phyloP scores from a whole-genome alignment of 768 basidiomycete genomes.

The Hortiboletus flavorubellus region DNA sequence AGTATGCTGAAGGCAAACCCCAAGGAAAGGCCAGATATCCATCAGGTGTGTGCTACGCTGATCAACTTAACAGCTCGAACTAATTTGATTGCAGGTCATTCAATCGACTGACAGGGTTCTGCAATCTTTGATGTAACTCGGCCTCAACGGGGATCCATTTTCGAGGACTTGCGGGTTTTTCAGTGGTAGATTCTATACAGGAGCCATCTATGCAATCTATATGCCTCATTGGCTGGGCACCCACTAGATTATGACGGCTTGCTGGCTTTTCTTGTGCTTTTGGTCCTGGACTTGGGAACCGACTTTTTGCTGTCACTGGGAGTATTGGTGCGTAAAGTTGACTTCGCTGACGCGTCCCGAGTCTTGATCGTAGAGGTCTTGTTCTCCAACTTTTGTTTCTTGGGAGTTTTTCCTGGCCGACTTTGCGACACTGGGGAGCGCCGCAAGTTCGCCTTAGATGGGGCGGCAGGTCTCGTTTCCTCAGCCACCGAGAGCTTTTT shows the following conservation, averaged over 20 bases:
- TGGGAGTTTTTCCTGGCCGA: conserved; percentile 3
- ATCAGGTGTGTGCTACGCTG: conserved; percentile 52
- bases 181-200: conserved; percentile 4
- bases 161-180: conserved; percentile 1
- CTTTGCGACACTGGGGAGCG: neutral
- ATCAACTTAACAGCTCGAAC: neutral
- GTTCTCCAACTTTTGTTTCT: conserved; percentile 18
- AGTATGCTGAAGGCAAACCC: conserved; percentile 82
- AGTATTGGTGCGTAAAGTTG: neutral
- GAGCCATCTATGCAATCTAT: conserved; percentile 9
- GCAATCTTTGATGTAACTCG: conserved; percentile 48
- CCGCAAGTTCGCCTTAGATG: neutral
- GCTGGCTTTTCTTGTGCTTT: neutral
- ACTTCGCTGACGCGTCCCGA: neutral
- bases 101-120: conserved; percentile 60
- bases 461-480: neutral
- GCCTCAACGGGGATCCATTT: neutral
- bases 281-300: neutral
- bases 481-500: conserved; percentile 1
- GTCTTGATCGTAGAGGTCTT: neutral
- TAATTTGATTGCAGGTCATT: conserved; percentile 49
- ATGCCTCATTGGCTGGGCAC: neutral
- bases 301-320: neutral
- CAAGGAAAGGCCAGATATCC: conserved; percentile 78
- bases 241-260: conserved; percentile 4